Base-by-base conservation (phyloP, 2,329 filamentous ascomycete species). In the Aspergillus fischeri region DNA sequence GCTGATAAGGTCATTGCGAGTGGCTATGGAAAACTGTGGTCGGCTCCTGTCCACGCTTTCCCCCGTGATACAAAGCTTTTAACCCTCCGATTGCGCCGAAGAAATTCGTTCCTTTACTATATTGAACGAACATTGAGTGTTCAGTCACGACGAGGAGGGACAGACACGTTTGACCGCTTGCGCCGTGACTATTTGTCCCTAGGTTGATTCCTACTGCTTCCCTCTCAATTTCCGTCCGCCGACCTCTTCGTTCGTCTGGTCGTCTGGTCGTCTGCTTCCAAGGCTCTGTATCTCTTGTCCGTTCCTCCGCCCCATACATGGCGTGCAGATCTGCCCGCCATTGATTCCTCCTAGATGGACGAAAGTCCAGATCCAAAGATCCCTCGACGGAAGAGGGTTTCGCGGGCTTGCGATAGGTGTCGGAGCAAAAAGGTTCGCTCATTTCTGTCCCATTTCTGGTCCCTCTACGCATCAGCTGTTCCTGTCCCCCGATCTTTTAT, bases 361-460 rank as follows among this genome's bases (percentile, higher is more conserved):
- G 73, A 76, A 66, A 73, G 71, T 62, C 67, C 70, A 25, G 71
- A 74, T 61, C 57, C 63, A 9, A 74, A 71, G 66, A 68, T 64
- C 62, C 66, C 71, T 67, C 72, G 72, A 54, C 74, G 77, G 49
- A 76, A 77, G 67, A 75, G 77, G 66, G 76, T 78, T 47, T 78
- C 77, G 21, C 70, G 75, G 57, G 77, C 77, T 56, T 79, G 77
- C 60, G 73, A 77, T 59, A 71, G 76, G 48, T 79, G 77, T 68
- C 73, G 76, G 58, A 75, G 72, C 56, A 77, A 77, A 61, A 77
- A 77, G 63, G 70, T 72, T 49, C 56, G 63, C 65, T 35, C 24
- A 7, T 25, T 58, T 48, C 55, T 52, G 35, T 54, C 28, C 24
- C 20, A 5, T n/a, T 44, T 24, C 32, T 49, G 27, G 47, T 35